Percentiles rank a stretch among this genome's conserved stretches.
These are phyloP conservation scores for Croton setiger DNA, from an alignment of 441 rosid species.

Conservation along the genomic window DNA sequence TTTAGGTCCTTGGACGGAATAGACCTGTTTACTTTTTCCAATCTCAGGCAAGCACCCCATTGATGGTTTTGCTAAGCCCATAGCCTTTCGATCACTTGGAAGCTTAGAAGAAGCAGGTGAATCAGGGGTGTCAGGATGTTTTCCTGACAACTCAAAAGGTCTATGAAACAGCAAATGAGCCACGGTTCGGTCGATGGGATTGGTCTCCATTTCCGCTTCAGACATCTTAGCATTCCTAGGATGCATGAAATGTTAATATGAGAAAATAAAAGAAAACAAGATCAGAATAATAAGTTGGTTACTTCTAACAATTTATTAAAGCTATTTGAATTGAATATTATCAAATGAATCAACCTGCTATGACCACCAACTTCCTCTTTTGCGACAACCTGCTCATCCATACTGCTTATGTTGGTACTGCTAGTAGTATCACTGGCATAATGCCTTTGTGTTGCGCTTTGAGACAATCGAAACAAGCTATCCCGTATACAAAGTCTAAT, in stretches of 20 bases:
- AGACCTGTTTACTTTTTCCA: slow-evolving; percentile 31
- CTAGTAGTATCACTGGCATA: slow-evolving; percentile 48
- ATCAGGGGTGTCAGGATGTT: slow-evolving; percentile 51
- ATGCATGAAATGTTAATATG: slow-evolving; percentile 4
- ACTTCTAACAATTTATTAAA: background rate
- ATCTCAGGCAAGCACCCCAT: slow-evolving; percentile 33
- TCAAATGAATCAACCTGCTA: slow-evolving; percentile 46
- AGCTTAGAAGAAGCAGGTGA: slow-evolving; percentile 55
- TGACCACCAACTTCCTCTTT: slow-evolving; percentile 37
- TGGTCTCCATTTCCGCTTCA: slow-evolving; percentile 78
- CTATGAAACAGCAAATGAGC: slow-evolving; percentile 92
- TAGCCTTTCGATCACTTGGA: slow-evolving; percentile 38
- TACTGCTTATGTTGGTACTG: slow-evolving; percentile 48
- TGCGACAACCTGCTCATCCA: slow-evolving; percentile 43
- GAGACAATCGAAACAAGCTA: slow-evolving; percentile 96
- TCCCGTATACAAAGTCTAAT: slow-evolving; percentile 78
- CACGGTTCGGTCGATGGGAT: slow-evolving; percentile 82
- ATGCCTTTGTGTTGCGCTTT: slow-evolving; percentile 79
- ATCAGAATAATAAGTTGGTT: background rate
- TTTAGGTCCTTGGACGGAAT: slow-evolving; percentile 34
- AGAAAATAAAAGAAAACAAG: background rate
- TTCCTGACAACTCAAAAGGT: slow-evolving; percentile 51
- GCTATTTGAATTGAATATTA: background rate
- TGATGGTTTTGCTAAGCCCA: slow-evolving; percentile 24
- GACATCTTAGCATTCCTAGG: slow-evolving; percentile 45